A percentile compares a stretch with the other conserved stretches of the same genome.
Evolutionary conservation across 2,329 filamentous ascomycete genomes (phyloP).

Genomic region (Decorospora gaudefroyi): DNA sequence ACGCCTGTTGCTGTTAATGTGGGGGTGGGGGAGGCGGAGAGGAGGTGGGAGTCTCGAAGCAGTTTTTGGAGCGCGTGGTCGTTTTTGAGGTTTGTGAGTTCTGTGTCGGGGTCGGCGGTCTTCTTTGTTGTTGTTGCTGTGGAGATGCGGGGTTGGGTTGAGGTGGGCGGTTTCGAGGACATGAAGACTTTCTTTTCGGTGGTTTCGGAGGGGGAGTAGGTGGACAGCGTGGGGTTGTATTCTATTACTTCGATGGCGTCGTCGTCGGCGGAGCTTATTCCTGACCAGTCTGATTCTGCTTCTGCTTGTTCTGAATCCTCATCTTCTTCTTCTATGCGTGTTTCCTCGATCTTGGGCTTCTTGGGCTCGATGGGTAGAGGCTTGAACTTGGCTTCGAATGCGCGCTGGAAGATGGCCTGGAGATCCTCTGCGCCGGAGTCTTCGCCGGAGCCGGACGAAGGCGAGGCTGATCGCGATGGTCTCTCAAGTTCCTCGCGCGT

Average conservation of each 20-base stretch:
- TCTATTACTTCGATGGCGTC: constrained; percentile 52
- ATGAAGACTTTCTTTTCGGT: constrained; percentile 79
- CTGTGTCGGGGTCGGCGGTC: constrained; percentile 55
- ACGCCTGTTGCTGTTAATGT: constrained; percentile 61
- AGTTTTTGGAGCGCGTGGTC: constrained; percentile 91
- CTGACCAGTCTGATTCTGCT: constrained; percentile 63
- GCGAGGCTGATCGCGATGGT: constrained; percentile 35
- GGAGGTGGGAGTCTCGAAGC: constrained; percentile 87
- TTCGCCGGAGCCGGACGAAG: constrained; percentile 31
- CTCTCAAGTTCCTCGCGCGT: constrained; percentile 39
- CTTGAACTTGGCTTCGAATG: constrained; percentile 87
- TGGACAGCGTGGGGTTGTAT: constrained; percentile 36
- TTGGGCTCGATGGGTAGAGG: constrained; percentile 61
- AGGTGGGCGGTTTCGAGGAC: constrained; percentile 59
- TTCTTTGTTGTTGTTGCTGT: constrained; percentile 25
- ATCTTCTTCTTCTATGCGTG: constrained; percentile 37
- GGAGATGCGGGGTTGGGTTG: constrained; percentile 29
- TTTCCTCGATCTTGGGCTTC: constrained; percentile 31
- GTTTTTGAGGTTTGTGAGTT: constrained; percentile 75
- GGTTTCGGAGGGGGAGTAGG: constrained; percentile 46
- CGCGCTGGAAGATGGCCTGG: constrained; percentile 75
- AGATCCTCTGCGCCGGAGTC: constrained; percentile 58
- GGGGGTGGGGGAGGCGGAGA: constrained; percentile 59
- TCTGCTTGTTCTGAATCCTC: constrained; percentile 39
- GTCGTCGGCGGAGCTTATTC: constrained; percentile 57